Evolutionary conservation across 2,329 filamentous ascomycete genomes (phyloP).

Genomic region (Aspergillus tubingensis): DNA sequence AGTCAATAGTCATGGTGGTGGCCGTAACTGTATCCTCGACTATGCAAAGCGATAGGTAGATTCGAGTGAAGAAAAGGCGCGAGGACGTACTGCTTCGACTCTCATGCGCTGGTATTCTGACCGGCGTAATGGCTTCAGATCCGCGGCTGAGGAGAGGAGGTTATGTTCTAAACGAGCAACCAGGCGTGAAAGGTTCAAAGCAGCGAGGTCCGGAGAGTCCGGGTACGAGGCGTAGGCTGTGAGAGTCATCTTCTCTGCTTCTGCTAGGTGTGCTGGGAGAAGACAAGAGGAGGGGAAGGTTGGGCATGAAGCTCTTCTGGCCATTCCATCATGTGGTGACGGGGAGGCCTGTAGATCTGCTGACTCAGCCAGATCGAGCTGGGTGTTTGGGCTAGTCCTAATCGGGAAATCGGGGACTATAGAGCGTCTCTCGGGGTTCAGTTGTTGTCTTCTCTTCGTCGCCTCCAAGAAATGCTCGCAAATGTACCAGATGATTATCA

Average conservation of each 20-base stretch:
- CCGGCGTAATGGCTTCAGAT: slow-evolving; percentile 39
- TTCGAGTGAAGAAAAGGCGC: too few species aligned
- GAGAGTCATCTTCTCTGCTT: slow-evolving; percentile 22
- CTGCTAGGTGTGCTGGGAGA: not conserved
- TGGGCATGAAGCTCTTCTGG: not conserved
- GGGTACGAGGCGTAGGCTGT: slow-evolving; percentile 18
- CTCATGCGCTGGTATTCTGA: slow-evolving; percentile 47
- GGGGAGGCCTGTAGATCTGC: slow-evolving; percentile 1
- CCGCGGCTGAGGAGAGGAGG: slow-evolving; percentile 41
- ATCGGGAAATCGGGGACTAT: not conserved
- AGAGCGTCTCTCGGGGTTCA: not conserved
- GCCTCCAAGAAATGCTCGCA: not conserved
- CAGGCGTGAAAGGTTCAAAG: slow-evolving; percentile 46
- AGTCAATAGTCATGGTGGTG: not conserved
- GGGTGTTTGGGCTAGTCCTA: not conserved
- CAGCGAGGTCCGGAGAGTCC: slow-evolving; percentile 31
- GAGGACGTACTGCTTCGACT: slow-evolving; percentile 39
- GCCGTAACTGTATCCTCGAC: not conserved
- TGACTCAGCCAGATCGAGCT: not conserved
- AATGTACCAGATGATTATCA: not conserved
- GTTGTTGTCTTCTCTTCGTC: too few species aligned
- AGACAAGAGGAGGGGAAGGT: not conserved
- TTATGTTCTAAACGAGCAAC: slow-evolving; percentile 47
- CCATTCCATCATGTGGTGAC: not conserved
- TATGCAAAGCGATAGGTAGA: not conserved